Evolutionary conservation across 352 stramenopile species (phyloP).

Genomic region (Phytophthora hibernalis): DNA sequence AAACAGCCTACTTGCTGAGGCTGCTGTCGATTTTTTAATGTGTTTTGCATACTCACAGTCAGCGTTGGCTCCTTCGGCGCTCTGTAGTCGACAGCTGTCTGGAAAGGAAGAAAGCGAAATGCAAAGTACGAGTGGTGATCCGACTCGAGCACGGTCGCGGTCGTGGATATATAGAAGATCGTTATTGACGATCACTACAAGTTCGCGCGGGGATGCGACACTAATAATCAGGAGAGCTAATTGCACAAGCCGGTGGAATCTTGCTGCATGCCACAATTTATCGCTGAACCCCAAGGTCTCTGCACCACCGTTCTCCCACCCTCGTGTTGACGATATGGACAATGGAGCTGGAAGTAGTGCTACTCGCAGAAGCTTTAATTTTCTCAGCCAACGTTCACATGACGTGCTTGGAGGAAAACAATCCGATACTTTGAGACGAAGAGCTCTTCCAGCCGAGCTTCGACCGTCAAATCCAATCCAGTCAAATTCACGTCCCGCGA

Average conservation of each 20-base stretch:
- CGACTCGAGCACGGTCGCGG: constrained; percentile 21
- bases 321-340: not conserved
- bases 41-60: constrained; percentile 73
- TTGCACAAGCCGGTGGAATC: constrained; percentile 56
- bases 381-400: not conserved
- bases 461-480: constrained; percentile 14
- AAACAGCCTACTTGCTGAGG: constrained; percentile 63
- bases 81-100: constrained; percentile 23
- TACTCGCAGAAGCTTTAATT: constrained; percentile 8
- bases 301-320: not conserved
- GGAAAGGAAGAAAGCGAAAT: constrained; percentile 11
- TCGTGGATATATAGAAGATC: constrained; percentile 66
- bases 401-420: constrained; percentile 3
- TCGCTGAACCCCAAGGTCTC: constrained; percentile 20
- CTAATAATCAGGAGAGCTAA: constrained; percentile 63
- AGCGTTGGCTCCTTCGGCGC: constrained; percentile 44
- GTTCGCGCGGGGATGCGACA: constrained; percentile 29
- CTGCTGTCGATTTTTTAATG: constrained; percentile 83
- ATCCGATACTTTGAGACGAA: constrained; percentile 8
- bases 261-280: constrained; percentile 36
- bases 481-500: not conserved
- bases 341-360: constrained; percentile 1
- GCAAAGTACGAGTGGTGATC: constrained; percentile 13
- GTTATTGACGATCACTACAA: constrained; percentile 61
- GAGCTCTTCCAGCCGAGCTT: constrained; percentile 25